These are phyloP conservation scores for Stagonosporopsis rhizophila DNA, from an alignment of 2,329 filamentous ascomycete genomes.

Conservation along the genomic window DNA sequence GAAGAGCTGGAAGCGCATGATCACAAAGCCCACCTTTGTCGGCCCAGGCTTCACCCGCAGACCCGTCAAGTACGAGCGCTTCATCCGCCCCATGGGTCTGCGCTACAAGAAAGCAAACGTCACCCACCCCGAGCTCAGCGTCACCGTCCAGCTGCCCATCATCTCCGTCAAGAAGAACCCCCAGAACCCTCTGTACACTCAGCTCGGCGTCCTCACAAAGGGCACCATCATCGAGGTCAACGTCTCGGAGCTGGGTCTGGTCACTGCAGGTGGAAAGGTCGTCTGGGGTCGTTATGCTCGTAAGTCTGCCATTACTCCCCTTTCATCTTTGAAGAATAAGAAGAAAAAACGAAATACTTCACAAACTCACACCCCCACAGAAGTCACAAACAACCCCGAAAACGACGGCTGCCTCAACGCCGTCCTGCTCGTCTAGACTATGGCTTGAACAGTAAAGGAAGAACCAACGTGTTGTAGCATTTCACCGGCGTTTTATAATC, in stretches of 20 bases:
- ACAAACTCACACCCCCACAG: slow-evolving; percentile 8
- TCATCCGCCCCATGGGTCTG: slow-evolving; percentile 65
- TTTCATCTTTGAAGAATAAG: no score
- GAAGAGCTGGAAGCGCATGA: slow-evolving; percentile 79
- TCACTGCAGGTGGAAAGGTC: slow-evolving; percentile 86
- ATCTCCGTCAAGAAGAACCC: slow-evolving; percentile 81
- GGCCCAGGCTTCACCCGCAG: slow-evolving; percentile 87
- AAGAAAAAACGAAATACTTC: neutral
- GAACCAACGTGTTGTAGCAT: slow-evolving; percentile 11
- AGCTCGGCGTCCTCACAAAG: slow-evolving; percentile 76
- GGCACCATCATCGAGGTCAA: slow-evolving; percentile 81
- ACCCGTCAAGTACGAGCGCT: slow-evolving; percentile 74
- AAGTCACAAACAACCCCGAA: slow-evolving; percentile 48
- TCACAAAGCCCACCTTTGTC: slow-evolving; percentile 87
- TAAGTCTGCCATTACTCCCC: slow-evolving; percentile 9
- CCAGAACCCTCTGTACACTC: slow-evolving; percentile 87
- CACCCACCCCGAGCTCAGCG: slow-evolving; percentile 77
- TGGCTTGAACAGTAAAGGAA: no score
- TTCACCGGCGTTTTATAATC: slow-evolving; percentile 8
- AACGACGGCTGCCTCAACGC: slow-evolving; percentile 51
- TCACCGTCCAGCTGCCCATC: slow-evolving; percentile 80
- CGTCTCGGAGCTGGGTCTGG: slow-evolving; percentile 87
- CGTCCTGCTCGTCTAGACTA: slow-evolving; percentile 41
- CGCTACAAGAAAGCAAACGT: slow-evolving; percentile 81
- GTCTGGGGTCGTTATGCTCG: slow-evolving; percentile 48